phyloP scores from a whole-genome alignment of 208 protist genomes.

The Trypanosoma boissoni region DNA sequence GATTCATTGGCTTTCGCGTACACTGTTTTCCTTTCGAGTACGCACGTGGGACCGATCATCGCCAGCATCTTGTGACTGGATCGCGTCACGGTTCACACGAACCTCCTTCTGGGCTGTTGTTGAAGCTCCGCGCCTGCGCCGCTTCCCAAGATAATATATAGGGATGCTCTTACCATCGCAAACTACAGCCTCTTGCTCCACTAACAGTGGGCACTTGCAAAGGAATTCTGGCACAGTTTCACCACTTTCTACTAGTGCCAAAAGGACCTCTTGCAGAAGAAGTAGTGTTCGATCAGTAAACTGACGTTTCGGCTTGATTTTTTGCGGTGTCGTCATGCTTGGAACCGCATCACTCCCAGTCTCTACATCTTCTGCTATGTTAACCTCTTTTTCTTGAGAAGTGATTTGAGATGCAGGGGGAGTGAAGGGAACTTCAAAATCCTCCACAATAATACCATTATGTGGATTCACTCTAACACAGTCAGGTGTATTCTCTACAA shows the following conservation, averaged over 20 bases:
- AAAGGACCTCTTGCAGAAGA: slow-evolving; percentile 67
- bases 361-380: too few relatives aligned
- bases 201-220: slow-evolving; percentile 60
- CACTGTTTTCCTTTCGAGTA: neutral
- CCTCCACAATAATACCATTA: slow-evolving; percentile 85
- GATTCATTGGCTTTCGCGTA: neutral
- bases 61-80: neutral
- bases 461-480: slow-evolving; percentile 77
- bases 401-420: neutral
- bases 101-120: slow-evolving; percentile 43
- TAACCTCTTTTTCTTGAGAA: neutral
- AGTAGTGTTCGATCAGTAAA: slow-evolving; percentile 74
- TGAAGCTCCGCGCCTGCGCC: slow-evolving; percentile 40
- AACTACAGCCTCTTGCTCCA: slow-evolving; percentile 47
- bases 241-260: slow-evolving; percentile 51
- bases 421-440: slow-evolving; percentile 64
- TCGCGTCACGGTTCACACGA: slow-evolving; percentile 42
- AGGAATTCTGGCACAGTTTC: slow-evolving; percentile 82
- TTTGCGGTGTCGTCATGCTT: neutral
- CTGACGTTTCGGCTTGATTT: slow-evolving; percentile 30
- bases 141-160: slow-evolving; percentile 75
- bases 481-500: slow-evolving; percentile 88
- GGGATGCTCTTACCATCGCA: slow-evolving; percentile 59
- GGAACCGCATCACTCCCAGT: neutral
- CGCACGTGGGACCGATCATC: neutral